These are phyloP conservation scores for Paspalum vaginatum DNA, from an alignment of 176 grass and related monocot species.

Conservation along the genomic window DNA sequence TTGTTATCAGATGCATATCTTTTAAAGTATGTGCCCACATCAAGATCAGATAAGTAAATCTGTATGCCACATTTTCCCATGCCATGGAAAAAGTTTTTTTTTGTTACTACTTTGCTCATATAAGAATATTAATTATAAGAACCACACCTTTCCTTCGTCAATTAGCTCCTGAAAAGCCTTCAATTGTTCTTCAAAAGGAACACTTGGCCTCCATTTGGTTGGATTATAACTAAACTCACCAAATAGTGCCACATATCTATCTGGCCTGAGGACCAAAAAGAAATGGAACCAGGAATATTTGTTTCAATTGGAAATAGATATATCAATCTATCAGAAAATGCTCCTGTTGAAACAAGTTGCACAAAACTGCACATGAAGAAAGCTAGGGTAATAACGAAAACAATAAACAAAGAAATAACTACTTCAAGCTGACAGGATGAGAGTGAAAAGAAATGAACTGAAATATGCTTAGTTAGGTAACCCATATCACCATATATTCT, in stretches of 20 bases:
- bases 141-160: conserved; percentile 77
- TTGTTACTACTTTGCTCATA: neutral
- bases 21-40: neutral
- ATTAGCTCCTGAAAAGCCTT: conserved; percentile 80
- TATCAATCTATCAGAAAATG: neutral
- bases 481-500: neutral
- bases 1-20: neutral
- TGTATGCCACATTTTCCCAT: neutral
- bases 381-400: neutral
- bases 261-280: conserved; percentile 69
- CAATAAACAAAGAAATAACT: neutral
- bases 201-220: conserved; percentile 80
- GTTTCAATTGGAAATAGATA: neutral
- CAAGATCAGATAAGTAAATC: conserved; percentile 19
- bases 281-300: conserved; percentile 1
- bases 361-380: neutral
- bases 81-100: neutral
- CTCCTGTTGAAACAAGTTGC: neutral
- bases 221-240: conserved; percentile 82
- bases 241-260: conserved; percentile 88
- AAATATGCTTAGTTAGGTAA: neutral
- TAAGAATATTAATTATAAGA: neutral
- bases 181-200: conserved; percentile 80
- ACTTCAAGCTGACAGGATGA: neutral
- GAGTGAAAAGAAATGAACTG: neutral